Conservation (phyloP, 805 yeast genomes). For the Metschnikowia vanudenii region DNA sequence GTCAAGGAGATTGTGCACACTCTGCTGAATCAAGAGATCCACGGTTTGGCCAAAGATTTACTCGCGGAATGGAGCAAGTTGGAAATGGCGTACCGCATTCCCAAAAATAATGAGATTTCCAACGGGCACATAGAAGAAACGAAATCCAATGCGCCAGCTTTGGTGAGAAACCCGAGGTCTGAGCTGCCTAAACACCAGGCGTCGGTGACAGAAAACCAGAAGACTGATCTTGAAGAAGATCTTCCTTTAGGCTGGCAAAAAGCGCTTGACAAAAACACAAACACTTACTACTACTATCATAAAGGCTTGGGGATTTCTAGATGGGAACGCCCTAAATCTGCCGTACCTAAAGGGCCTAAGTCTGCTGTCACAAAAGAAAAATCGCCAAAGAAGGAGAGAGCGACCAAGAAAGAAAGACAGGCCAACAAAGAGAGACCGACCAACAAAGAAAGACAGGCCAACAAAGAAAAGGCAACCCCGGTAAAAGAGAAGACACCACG, state of each 20-base stretch:
- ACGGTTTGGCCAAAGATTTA: constrained; percentile 42
- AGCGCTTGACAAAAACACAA: constrained; percentile 47
- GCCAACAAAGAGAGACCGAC: constrained; percentile 12
- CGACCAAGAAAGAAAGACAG: too few relatives aligned
- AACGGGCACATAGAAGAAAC: constrained; percentile 4
- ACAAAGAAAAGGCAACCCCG: constrained; percentile 1
- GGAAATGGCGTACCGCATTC: constrained; percentile 83
- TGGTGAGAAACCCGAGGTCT: constrained; percentile 15
- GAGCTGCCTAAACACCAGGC: constrained; percentile 14
- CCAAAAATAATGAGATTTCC: constrained; percentile 45
- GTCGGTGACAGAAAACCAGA: constrained; percentile 15
- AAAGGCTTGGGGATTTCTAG: constrained; percentile 45
- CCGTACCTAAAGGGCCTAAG: constrained; percentile 36
- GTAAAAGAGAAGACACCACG: constrained; percentile 6
- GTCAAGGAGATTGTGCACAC: constrained; percentile 43
- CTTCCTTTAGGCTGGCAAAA: constrained; percentile 69
- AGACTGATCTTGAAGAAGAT: constrained; percentile 20
- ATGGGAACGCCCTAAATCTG: constrained; percentile 58
- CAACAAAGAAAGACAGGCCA: not conserved
- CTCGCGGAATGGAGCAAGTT: constrained; percentile 68
- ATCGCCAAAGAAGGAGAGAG: constrained; percentile 7
- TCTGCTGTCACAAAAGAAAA: constrained; percentile 10
- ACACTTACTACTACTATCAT: constrained; percentile 54
- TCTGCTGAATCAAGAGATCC: constrained; percentile 27
- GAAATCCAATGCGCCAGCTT: constrained; percentile 12